Evolutionary conservation across 257 asterid species (phyloP).

Genomic region (Primulina eburnea): DNA sequence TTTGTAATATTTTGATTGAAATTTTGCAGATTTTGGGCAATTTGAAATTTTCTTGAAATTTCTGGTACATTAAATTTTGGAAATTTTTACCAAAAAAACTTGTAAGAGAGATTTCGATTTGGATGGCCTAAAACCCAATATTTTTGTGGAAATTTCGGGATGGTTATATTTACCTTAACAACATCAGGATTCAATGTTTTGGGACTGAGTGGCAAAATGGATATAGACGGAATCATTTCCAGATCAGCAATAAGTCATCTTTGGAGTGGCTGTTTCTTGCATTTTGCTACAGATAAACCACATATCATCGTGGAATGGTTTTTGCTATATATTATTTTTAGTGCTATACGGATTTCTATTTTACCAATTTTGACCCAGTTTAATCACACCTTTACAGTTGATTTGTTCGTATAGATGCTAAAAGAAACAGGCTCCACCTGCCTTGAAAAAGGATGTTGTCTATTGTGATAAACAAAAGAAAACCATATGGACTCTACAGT

Average conservation of each 20-base stretch:
- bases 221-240: background rate
- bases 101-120: background rate
- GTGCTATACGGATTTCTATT: background rate
- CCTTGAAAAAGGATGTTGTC: background rate
- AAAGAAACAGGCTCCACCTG: background rate
- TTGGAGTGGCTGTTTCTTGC: background rate
- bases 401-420: background rate
- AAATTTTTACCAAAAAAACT: no score
- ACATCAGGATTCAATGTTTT: background rate
- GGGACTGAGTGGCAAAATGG: background rate
- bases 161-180: background rate
- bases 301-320: background rate
- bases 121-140: background rate
- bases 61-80: no score
- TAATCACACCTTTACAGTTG: background rate
- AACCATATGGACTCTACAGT: slow-evolving; percentile 19
- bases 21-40: no score
- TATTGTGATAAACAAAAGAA: background rate
- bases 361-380: background rate
- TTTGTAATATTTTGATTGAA: no score
- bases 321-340: no score
- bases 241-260: background rate
- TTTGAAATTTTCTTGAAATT: no score
- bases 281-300: background rate
- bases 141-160: background rate